Conservation (phyloP, 2,329 filamentous ascomycete genomes). For the Bisporella sp. region DNA sequence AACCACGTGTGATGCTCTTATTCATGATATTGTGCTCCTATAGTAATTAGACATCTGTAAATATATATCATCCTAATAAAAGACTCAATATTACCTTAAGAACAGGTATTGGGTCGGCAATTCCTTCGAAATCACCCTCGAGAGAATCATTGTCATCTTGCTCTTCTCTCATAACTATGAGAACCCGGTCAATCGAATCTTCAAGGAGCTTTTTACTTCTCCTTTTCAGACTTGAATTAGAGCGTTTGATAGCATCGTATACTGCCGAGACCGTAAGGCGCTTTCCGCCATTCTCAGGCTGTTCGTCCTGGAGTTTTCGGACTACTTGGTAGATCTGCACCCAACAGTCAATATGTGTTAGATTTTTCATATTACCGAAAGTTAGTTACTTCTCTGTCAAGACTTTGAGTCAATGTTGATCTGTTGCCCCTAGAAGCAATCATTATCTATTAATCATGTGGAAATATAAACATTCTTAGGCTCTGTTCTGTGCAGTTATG, state of each 20-base stretch:
- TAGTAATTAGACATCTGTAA: conserved; percentile 15
- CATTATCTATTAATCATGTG: conserved; percentile 4
- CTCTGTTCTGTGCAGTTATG: too few relatives aligned
- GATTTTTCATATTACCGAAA: too few relatives aligned
- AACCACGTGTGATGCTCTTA: conserved; percentile 53
- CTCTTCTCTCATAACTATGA: conserved; percentile 59
- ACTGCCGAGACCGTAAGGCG: conserved; percentile 53
- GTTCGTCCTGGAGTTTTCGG: conserved; percentile 66
- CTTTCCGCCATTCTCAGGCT: conserved; percentile 39
- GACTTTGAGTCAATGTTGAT: conserved; percentile 42
- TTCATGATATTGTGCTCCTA: conserved; percentile 58
- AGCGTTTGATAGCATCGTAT: conserved; percentile 74
- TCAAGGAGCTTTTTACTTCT: conserved; percentile 77
- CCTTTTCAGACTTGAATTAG: conserved; percentile 80
- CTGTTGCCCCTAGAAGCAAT: conserved; percentile 32
- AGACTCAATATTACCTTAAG: conserved; percentile 18
- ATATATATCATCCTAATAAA: background rate
- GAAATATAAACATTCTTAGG: too few relatives aligned
- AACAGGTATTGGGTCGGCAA: conserved; percentile 29
- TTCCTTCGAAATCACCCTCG: conserved; percentile 42
- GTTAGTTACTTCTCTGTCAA: conserved; percentile 53
- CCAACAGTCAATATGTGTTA: too few relatives aligned
- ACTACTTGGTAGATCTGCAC: conserved; percentile 67
- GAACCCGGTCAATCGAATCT: conserved; percentile 75
- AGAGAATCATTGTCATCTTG: conserved; percentile 39